These are phyloP conservation scores for Entomortierella beljakovae DNA, from an alignment of 192 early-diverging fungal genomes.

Conservation along the genomic window DNA sequence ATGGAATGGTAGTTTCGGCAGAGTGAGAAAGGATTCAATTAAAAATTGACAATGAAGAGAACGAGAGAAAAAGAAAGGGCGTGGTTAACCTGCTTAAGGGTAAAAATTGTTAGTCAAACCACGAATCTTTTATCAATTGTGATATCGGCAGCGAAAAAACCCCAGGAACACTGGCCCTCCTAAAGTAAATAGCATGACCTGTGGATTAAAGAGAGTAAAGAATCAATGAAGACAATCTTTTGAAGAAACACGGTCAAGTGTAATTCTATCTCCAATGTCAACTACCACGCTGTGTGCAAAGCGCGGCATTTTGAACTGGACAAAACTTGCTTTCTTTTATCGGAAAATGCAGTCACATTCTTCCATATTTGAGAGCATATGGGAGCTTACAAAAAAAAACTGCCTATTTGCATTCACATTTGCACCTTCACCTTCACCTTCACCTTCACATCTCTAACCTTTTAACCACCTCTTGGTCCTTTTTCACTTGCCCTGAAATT, in stretches of 20 bases:
- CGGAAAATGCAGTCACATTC: neutral
- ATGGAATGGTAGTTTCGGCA: neutral
- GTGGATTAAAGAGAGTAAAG: no score
- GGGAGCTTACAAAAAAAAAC: no score
- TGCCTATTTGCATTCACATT: no score
- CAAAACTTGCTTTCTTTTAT: no score
- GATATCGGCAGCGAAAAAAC: no score
- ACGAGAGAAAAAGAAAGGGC: neutral
- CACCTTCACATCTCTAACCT: neutral
- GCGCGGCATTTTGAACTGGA: constrained; percentile 32
- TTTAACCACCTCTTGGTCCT: neutral
- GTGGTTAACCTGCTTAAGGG: constrained; percentile 1
- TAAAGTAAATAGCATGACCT: no score
- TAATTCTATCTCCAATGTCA: neutral
- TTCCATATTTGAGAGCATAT: neutral
- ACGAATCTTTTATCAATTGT: no score
- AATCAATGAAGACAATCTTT: no score
- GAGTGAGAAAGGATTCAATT: neutral
- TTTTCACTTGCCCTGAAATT: neutral
- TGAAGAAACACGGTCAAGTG: no score
- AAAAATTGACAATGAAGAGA: neutral
- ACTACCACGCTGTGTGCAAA: neutral
- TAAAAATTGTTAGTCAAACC: no score
- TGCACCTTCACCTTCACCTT: neutral
- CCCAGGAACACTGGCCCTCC: no score